phyloP scores from a whole-genome alignment of 208 protist genomes.

The Trypanosoma mega region DNA sequence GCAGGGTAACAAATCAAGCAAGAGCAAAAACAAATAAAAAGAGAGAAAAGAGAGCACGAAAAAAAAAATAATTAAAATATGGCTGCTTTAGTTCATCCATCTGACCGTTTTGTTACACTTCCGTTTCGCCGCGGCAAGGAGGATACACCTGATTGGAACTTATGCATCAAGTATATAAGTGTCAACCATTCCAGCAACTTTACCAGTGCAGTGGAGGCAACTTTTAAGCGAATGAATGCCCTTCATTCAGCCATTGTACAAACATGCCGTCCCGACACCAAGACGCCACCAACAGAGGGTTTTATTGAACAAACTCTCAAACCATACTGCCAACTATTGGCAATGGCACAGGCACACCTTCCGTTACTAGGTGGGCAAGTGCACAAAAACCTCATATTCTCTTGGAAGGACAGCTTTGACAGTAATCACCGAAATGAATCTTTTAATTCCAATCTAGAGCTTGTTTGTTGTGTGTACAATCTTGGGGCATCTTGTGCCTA shows the following conservation, averaged over 20 bases:
- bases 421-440: conserved; percentile 57
- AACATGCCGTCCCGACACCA: conserved; percentile 51
- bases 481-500: conserved; percentile 68
- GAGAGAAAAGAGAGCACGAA: neutral
- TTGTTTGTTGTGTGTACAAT: conserved; percentile 84
- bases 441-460: conserved; percentile 66
- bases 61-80: conserved; percentile 9
- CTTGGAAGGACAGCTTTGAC: conserved; percentile 77
- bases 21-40: neutral
- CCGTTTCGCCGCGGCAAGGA: conserved; percentile 74
- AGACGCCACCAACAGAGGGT: conserved; percentile 44
- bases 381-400: conserved; percentile 53
- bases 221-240: conserved; percentile 63
- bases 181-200: conserved; percentile 67
- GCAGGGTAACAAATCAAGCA: neutral
- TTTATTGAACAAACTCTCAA: conserved; percentile 71
- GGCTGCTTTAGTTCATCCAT: conserved; percentile 36
- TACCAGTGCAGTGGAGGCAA: conserved; percentile 48
- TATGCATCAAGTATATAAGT: conserved; percentile 63
- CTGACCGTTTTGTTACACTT: conserved; percentile 65
- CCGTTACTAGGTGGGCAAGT: conserved; percentile 57
- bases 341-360: conserved; percentile 76
- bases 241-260: conserved; percentile 69
- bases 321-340: conserved; percentile 68
- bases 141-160: conserved; percentile 61